Evolutionary conservation across 202 grass and related monocot genomes (phyloP).

Genomic region (Zizania palustris): DNA sequence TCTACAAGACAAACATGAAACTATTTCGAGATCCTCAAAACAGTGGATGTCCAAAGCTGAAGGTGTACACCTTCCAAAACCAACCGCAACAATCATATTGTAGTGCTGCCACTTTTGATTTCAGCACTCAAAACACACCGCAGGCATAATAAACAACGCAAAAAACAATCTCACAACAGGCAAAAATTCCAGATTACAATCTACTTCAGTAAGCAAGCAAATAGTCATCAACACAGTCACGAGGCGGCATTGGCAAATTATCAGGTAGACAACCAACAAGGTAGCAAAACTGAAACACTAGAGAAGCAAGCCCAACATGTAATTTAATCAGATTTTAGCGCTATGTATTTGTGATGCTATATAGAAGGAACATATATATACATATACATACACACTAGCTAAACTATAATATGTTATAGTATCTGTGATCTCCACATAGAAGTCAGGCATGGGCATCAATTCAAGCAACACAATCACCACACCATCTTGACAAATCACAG

Average conservation of each 20-base stretch:
- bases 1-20: too few species aligned
- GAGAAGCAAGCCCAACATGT: background rate
- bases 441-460: too few species aligned
- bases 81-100: too few species aligned
- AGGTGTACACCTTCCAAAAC: too few species aligned
- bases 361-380: background rate
- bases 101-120: too few species aligned
- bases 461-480: background rate
- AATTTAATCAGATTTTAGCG: background rate
- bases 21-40: too few species aligned
- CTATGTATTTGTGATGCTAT: background rate
- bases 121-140: too few species aligned
- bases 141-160: too few species aligned
- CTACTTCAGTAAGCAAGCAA: background rate
- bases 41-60: too few species aligned
- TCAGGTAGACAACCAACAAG: background rate
- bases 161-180: background rate
- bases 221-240: background rate
- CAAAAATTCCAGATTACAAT: background rate
- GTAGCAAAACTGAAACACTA: background rate
- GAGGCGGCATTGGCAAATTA: background rate
- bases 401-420: background rate
- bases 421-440: too few species aligned
- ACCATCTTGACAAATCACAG: background rate
- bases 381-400: too few species aligned